Evolutionary conservation across 2,329 filamentous ascomycete genomes (phyloP).

Genomic region (Tolypocladium paradoxum): DNA sequence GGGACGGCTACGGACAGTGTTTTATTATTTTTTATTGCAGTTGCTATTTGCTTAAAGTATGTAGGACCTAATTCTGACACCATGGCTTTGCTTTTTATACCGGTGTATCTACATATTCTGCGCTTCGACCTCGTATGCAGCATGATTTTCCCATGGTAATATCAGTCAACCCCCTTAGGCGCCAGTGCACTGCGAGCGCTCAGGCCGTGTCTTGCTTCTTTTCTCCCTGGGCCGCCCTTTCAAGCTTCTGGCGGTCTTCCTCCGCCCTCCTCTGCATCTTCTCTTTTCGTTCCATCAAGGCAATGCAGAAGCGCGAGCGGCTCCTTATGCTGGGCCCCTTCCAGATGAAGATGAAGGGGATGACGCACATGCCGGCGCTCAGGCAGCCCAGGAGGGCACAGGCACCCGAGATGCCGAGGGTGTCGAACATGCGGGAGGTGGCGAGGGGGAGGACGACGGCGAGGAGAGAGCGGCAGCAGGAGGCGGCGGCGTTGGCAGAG

Average conservation of each 20-base stretch:
- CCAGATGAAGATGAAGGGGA: slow-evolving; percentile 44
- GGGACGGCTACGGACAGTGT: background rate
- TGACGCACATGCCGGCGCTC: slow-evolving; percentile 36
- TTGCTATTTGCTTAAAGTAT: background rate
- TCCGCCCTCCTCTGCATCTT: slow-evolving; percentile 31
- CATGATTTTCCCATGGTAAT: background rate
- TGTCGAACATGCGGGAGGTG: slow-evolving; percentile 36
- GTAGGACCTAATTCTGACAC: background rate
- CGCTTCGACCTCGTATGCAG: background rate
- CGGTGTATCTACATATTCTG: no score
- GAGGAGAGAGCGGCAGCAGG: slow-evolving; percentile 87
- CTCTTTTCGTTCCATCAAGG: slow-evolving; percentile 39
- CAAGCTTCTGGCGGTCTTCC: slow-evolving; percentile 19
- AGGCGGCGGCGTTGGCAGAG: slow-evolving; percentile 72
- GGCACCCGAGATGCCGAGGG: slow-evolving; percentile 36
- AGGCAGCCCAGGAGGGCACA: slow-evolving; percentile 41
- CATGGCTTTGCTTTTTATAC: background rate
- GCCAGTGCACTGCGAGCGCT: background rate
- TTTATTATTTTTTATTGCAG: background rate
- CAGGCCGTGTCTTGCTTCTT: slow-evolving; percentile 5
- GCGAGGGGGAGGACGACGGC: slow-evolving; percentile 59
- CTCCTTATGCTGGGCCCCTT: slow-evolving; percentile 43
- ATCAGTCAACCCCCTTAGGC: no score
- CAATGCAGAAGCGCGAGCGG: slow-evolving; percentile 51
- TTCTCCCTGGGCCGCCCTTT: slow-evolving; percentile 11